Base-by-base conservation (phyloP, 139 green algal species). In the Desmodesmus armatus region DNA sequence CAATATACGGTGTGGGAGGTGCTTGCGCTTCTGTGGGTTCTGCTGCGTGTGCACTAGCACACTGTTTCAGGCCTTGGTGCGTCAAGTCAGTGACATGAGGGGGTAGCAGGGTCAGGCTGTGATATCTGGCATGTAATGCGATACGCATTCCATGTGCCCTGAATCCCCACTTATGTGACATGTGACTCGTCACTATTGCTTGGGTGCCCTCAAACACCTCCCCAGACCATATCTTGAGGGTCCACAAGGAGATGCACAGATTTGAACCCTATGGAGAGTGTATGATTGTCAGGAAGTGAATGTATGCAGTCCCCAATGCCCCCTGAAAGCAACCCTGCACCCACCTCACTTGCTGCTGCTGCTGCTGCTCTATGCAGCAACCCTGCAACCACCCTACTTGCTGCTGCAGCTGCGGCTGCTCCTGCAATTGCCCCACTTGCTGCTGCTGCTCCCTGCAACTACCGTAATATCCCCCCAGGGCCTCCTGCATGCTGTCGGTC, bases 401-500 rank as follows among this genome's bases (percentile, higher is more conserved):
- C 62, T 71, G 1, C 27, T 71, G 62, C 62, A 39, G 7, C 62
- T 71, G 4, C 62, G 17, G 23, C 62, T 71, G 55, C 55, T 31
- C 17, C 55, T 65, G 55, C 55, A 5, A n/a, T 65, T 65, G 55
- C 23, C 27, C 3, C 41, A 58, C 47, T 23, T 58, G 58, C 58
- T 66, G 21, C 58, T 66, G 58, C 58, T 66, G n/a, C n/a, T n/a
- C 29, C 27, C 33, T 29, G 11, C 65, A 4, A 27, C 62, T 27
- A n/a, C n/a, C n/a, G n/a, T n/a, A n/a, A n/a, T n/a, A n/a, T n/a
- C n/a, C n/a, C n/a, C 35, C 29, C 15, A 87, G 93, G 90, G 88
- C 88, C 0, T 90, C 92, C 29, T 93, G 90, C 88, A 80, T 88
- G 63, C 65, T 95, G 21, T 91, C 89, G 29, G 63, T 71, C 2